Base-by-base conservation (phyloP, 495 filamentous ascomycete species). In the Neurospora intermedia region DNA sequence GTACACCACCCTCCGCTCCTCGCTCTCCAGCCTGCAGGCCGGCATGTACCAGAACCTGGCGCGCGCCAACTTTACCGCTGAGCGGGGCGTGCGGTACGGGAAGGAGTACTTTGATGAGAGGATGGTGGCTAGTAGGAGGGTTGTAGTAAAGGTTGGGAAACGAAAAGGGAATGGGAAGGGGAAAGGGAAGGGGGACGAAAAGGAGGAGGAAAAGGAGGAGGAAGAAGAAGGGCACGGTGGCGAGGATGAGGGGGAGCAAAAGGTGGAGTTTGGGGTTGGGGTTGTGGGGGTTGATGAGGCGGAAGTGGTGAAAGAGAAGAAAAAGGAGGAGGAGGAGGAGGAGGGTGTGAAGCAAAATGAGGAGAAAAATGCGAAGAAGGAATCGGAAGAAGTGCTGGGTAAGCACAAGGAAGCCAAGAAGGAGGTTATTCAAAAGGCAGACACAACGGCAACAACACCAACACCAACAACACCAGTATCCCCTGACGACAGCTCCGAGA, bases 21-120 rank as follows among this genome's bases (percentile, higher is more conserved):
- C 85, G 23, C 82, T 96, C 13, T 82, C 82, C 43, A 77, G 80
- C 35, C 80, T 88, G 27, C 84, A 94, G 38, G 85, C 89, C 23
- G 86, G 85, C 73, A 78, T 85, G 42, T 83, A 82, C 75, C 85
- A 85, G 35, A 75, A 81, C 80, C 85, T 94, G 23, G 89, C 92
- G 35, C 88, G 90, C 71, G 91, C 92, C 62, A 93, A 93, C 79
- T 93, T 91, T 81, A 83, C 86, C 23, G 89, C 88, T 66, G 83
- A 88, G 59, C 86, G 89, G 13, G 89, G 89, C 11, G 78, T 88
- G 70, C 82, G 74, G 87, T 93, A 90, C 79, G 91, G 90, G 31
- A 83, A 83, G 69, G 90, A 92, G 73, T 87, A 87, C 78, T 94
- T 91, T 78, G 91, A 93, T 80, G 87, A 87, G 74, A 84, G 91